Evolutionary conservation across 2,329 filamentous ascomycete genomes (phyloP), one percentile per base, ranked within the genome.

Genomic region (Cryphonectria carpinicola): DNA sequence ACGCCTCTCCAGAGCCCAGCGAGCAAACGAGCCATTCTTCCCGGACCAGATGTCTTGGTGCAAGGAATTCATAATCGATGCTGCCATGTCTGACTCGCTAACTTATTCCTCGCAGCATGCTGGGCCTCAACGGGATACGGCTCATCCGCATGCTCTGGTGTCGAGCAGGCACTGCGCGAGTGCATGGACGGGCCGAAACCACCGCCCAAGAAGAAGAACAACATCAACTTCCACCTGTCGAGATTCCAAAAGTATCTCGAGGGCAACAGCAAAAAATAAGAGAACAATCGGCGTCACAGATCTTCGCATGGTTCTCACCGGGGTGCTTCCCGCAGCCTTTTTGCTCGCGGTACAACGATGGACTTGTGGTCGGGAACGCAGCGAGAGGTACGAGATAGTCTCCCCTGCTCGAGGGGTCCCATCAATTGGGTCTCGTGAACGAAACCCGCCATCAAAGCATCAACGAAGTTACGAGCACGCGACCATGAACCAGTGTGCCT

Each of bases 161-260:
- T 91, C 74, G 89, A 91, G 80, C 84, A 85, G 69, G 84, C 88
- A 67, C 83, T 92, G 71, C 86, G 90, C 39, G 80, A 82, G 43
- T 92, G 90, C 82, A 97, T 98, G 94, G 95, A 98, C 84, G 88
- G 88, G 69, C 90, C 91, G 73, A 89, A 78, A 85, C 85, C 80
- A 71, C 76, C 82, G 60, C 76, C 81, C 17, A 78, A 80, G 66
- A 77, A 80, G 43, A 88, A 89, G 79, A 93, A 91, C 84, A 95
- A 90, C 80, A 94, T 98, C 88, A 98, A 98, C 83, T 95, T 95
- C 85, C 95, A 98, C 80, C 85, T 98, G 60, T 88, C 88, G 75
- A 89, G 96, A 85, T 97, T 85, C 88, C 91, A 83, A 87, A 91
- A 77, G 87, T 90, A 74, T 84, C 90, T 87, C 88, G 95, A 81